Percentiles rank a stretch among this genome's conserved stretches.
Evolutionary conservation across 805 yeast species (phyloP).

Genomic region (Metschnikowia cubensis): DNA sequence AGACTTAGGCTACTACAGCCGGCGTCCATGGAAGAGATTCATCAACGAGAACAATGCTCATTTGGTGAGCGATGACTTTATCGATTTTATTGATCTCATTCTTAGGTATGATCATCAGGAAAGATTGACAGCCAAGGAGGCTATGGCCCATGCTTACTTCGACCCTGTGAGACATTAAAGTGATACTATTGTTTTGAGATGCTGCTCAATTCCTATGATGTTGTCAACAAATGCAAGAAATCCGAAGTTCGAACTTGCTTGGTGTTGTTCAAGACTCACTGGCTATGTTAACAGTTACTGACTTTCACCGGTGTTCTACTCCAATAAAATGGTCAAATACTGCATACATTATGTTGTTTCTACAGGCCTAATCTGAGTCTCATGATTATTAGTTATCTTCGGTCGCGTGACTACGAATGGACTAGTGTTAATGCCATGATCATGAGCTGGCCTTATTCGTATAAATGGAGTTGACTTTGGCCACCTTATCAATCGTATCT

Average conservation of each 20-base stretch:
- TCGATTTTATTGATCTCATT: conserved; percentile 70
- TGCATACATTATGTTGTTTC: neutral
- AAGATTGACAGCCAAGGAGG: conserved; percentile 83
- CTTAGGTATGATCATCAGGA: conserved; percentile 83
- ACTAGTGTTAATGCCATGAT: no score
- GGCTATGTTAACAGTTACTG: neutral
- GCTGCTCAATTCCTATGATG: neutral
- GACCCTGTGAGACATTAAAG: conserved; percentile 24
- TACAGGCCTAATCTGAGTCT: no score
- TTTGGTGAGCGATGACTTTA: conserved; percentile 49
- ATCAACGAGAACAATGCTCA: conserved; percentile 51
- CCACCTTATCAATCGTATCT: no score
- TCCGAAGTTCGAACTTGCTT: neutral
- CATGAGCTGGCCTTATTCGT: neutral
- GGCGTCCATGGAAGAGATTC: conserved; percentile 65
- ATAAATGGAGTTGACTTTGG: neutral
- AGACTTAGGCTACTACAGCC: conserved; percentile 62
- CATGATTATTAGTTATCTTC: no score
- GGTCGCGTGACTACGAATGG: no score
- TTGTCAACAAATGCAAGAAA: neutral
- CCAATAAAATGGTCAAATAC: neutral
- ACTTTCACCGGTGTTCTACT: neutral
- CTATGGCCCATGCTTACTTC: conserved; percentile 74
- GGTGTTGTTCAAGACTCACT: neutral
- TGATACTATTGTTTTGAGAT: neutral